Conservation (phyloP, 164 flowering plant genomes). For the Annona squamosa region DNA sequence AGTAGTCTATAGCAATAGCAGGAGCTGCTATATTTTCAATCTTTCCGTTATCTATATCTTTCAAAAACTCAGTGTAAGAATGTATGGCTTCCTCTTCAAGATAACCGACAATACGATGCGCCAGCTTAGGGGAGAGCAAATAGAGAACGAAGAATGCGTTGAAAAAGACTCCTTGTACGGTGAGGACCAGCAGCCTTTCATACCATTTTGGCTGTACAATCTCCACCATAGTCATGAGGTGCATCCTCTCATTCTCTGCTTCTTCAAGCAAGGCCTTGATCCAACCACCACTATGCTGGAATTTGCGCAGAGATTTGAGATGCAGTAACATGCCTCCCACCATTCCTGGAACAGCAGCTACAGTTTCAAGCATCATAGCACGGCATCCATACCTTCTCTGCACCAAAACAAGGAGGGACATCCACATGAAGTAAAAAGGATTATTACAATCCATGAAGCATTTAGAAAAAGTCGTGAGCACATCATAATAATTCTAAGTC, state of each 20-base stretch:
- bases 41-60: slow-evolving; percentile 59
- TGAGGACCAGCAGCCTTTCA: slow-evolving; percentile 60
- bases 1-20: slow-evolving; percentile 86
- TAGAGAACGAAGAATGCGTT: slow-evolving; percentile 66
- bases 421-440: neutral
- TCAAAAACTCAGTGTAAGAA: slow-evolving; percentile 76
- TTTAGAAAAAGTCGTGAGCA: neutral
- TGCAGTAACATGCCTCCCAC: slow-evolving; percentile 90
- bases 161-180: slow-evolving; percentile 80
- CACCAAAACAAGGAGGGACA: slow-evolving; percentile 8
- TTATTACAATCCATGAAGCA: neutral
- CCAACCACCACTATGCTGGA: slow-evolving; percentile 87
- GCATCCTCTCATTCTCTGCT: slow-evolving; percentile 96
- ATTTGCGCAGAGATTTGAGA: slow-evolving; percentile 67
- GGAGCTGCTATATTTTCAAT: slow-evolving; percentile 75
- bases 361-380: slow-evolving; percentile 94
- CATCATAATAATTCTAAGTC: neutral
- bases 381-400: slow-evolving; percentile 91
- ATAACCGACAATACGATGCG: slow-evolving; percentile 77
- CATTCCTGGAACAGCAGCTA: slow-evolving; percentile 96
- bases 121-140: slow-evolving; percentile 67
- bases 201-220: slow-evolving; percentile 81
- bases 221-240: slow-evolving; percentile 86
- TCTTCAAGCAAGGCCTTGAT: slow-evolving; percentile 87
- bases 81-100: slow-evolving; percentile 87